These are phyloP conservation scores for Xerocomellus amylosporus DNA, from an alignment of 768 basidiomycete genomes.

Conservation along the genomic window DNA sequence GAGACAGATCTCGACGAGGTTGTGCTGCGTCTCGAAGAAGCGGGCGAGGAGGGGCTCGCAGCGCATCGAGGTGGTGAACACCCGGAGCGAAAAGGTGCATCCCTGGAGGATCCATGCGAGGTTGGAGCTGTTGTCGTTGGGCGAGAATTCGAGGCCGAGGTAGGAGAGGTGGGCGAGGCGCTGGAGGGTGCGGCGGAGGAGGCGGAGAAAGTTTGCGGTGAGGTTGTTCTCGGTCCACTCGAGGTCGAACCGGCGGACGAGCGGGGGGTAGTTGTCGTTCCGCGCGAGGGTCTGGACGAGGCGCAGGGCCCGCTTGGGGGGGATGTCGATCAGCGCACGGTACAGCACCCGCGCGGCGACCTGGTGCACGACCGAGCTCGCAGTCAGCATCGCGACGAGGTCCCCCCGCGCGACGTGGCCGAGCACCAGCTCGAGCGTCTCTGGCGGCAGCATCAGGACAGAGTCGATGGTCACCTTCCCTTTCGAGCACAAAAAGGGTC, in stretches of 20 bases:
- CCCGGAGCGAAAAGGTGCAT: slow-evolving; percentile 43
- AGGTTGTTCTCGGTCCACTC: slow-evolving; percentile 38
- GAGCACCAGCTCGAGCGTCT: slow-evolving; percentile 36
- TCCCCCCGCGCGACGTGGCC: slow-evolving; percentile 25
- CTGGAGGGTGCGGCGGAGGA: slow-evolving; percentile 45
- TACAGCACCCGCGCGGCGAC: slow-evolving; percentile 36
- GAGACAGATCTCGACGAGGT: slow-evolving; percentile 51
- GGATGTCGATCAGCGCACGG: slow-evolving; percentile 35
- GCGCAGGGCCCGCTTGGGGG: slow-evolving; percentile 29
- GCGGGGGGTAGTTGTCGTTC: slow-evolving; percentile 35
- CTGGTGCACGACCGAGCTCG: slow-evolving; percentile 27
- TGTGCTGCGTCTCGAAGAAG: slow-evolving; percentile 51
- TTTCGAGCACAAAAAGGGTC: neutral
- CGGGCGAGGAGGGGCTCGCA: slow-evolving; percentile 45
- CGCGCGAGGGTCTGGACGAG: slow-evolving; percentile 43
- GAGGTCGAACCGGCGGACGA: slow-evolving; percentile 49
- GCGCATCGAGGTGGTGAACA: slow-evolving; percentile 56
- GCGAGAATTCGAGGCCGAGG: slow-evolving; percentile 51
- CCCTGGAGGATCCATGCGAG: slow-evolving; percentile 50
- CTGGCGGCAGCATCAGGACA: slow-evolving; percentile 34
- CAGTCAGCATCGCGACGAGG: slow-evolving; percentile 24
- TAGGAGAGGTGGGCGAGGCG: slow-evolving; percentile 38
- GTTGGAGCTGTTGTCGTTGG: slow-evolving; percentile 29
- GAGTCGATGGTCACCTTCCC: no score
- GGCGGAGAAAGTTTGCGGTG: slow-evolving; percentile 48